Percentiles rank a stretch among this genome's conserved stretches.
phyloP scores from a whole-genome alignment of 768 basidiomycete species.

The Leccinum subtestaceum region DNA sequence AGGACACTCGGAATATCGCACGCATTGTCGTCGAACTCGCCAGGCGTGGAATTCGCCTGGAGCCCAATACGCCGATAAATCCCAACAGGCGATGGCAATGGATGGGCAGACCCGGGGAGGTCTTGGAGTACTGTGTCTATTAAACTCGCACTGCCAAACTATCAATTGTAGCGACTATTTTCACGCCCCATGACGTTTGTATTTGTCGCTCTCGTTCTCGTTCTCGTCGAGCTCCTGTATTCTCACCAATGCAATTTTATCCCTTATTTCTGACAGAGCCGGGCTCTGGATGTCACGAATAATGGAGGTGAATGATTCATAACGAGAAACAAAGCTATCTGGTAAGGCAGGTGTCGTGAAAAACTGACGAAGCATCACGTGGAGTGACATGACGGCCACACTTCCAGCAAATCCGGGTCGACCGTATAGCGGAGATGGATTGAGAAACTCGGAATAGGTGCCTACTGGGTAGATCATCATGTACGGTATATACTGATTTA shows the following conservation, averaged over 20 bases:
- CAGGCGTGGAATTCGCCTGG: constrained; percentile 59
- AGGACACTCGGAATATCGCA: constrained; percentile 91
- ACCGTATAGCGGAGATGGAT: too few relatives aligned
- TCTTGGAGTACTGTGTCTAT: constrained; percentile 47
- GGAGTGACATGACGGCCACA: too few relatives aligned
- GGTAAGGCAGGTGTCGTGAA: not conserved
- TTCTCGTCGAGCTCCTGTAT: not conserved
- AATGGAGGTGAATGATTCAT: not conserved
- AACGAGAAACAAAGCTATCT: not conserved
- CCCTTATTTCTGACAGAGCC: not conserved
- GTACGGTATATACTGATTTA: too few relatives aligned
- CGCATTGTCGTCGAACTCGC: constrained; percentile 81
- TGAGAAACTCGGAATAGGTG: too few relatives aligned
- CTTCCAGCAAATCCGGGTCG: too few relatives aligned
- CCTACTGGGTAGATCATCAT: too few relatives aligned
- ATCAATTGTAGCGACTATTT: constrained; percentile 2
- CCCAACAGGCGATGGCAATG: constrained; percentile 72
- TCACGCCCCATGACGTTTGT: not conserved
- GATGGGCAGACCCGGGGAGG: constrained; percentile 78
- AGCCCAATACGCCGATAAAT: constrained; percentile 70
- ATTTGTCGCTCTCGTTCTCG: not conserved
- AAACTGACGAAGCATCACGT: too few relatives aligned
- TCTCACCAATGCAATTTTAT: constrained; percentile 6
- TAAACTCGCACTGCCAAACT: constrained; percentile 5
- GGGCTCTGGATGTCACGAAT: not conserved